A percentile compares a stretch with the other conserved stretches of the same genome.
These are phyloP conservation scores for Laetiporus sulphureus DNA, from an alignment of 1,284 basidiomycete species.

Conservation along the genomic window DNA sequence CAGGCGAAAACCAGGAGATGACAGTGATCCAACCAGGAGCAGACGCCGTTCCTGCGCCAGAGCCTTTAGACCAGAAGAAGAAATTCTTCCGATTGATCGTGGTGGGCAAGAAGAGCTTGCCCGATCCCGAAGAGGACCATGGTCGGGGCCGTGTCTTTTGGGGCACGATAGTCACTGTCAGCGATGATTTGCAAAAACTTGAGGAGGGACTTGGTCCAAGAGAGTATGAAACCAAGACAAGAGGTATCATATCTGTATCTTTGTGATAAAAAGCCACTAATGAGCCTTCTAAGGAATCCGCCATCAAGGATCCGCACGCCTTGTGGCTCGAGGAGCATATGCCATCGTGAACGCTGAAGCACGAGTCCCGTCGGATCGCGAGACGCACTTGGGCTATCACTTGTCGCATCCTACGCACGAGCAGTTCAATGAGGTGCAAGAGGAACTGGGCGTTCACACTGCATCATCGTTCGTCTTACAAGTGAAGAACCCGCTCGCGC, in stretches of 20 bases:
- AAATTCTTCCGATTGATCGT: conserved; percentile 49
- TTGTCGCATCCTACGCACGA: conserved; percentile 44
- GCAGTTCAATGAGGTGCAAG: conserved; percentile 44
- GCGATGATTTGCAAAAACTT: conserved; percentile 43
- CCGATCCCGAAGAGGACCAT: conserved; percentile 39
- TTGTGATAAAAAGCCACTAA: neutral
- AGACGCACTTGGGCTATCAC: conserved; percentile 52
- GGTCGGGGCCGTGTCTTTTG: conserved; percentile 47
- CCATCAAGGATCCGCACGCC: conserved; percentile 47
- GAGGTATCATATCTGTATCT: conserved; percentile 28
- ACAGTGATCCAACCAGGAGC: conserved; percentile 34
- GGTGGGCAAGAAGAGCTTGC: conserved; percentile 59
- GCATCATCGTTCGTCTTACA: conserved; percentile 48
- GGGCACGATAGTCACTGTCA: conserved; percentile 46
- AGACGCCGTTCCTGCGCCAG: conserved; percentile 41
- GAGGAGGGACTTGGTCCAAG: conserved; percentile 46
- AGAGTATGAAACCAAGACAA: conserved; percentile 61
- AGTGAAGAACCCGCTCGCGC: conserved; percentile 51
- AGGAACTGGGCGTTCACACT: conserved; percentile 41
- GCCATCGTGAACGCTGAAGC: conserved; percentile 51
- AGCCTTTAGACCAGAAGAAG: conserved; percentile 28
- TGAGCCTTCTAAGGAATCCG: conserved; percentile 34
- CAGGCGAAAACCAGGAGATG: conserved; percentile 31
- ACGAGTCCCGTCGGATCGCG: conserved; percentile 35
- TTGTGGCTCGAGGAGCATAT: conserved; percentile 58